A percentile compares a stretch with the other conserved stretches of the same genome.
Conservation (phyloP, 495 filamentous ascomycete species). For the Penicillium pancosmium region DNA sequence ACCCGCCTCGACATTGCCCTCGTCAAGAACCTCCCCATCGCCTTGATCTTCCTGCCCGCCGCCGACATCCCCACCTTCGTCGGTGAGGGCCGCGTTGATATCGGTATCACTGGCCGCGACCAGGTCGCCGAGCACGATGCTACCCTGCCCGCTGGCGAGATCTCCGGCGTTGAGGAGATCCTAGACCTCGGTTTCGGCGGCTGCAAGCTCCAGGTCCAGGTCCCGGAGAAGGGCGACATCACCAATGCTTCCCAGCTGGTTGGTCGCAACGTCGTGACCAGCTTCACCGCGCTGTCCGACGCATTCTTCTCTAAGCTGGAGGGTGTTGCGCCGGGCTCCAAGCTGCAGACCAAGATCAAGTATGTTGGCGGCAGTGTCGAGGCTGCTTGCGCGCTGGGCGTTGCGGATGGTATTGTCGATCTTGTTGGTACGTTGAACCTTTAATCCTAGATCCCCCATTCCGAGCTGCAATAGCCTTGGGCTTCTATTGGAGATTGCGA, state of each 20-base stretch:
- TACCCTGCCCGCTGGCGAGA: conserved; percentile 54
- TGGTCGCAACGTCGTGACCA: conserved; percentile 94
- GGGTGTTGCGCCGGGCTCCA: conserved; percentile 35
- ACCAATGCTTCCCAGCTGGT: conserved; percentile 72
- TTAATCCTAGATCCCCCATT: too few relatives aligned
- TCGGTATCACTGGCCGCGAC: conserved; percentile 93
- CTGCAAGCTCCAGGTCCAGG: conserved; percentile 95
- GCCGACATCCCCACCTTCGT: conserved; percentile 97
- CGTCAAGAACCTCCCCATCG: conserved; percentile 92
- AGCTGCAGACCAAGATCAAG: conserved; percentile 71
- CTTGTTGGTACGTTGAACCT: conserved; percentile 70
- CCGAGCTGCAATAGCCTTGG: too few relatives aligned
- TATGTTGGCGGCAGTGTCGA: conserved; percentile 95
- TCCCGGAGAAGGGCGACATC: conserved; percentile 81
- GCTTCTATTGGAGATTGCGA: too few relatives aligned
- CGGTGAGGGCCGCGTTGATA: conserved; percentile 87
- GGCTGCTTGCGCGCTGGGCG: conserved; percentile 91
- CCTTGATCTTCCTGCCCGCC: conserved; percentile 94
- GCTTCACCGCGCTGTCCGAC: conserved; percentile 81
- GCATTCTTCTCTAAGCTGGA: conserved; percentile 84
- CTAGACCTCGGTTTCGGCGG: conserved; percentile 87
- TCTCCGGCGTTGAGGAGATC: conserved; percentile 76
- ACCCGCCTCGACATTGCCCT: conserved; percentile 94
- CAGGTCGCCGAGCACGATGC: conserved; percentile 91
- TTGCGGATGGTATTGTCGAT: conserved; percentile 96